Evolutionary conservation across 345 rosid species (phyloP).

Genomic region (Hirschfeldia incana): DNA sequence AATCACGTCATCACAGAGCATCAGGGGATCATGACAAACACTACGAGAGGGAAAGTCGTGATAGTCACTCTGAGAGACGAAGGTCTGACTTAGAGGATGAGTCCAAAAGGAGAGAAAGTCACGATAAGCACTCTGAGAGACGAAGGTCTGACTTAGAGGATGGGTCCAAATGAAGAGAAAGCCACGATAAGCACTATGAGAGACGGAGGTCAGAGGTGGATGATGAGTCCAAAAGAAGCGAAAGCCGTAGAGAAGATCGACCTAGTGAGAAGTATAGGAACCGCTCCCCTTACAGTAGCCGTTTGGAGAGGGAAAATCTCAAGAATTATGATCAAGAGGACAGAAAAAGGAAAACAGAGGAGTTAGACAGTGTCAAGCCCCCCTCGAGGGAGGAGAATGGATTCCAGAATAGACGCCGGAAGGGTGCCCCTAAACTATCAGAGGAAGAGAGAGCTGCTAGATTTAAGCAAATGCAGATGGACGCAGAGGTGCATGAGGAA

Average conservation of each 20-base stretch:
- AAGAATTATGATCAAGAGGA: constrained; percentile 36
- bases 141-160: constrained; percentile 18
- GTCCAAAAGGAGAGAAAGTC: constrained; percentile 38
- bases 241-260: constrained; percentile 31
- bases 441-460: constrained; percentile 88
- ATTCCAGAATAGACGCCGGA: constrained; percentile 43
- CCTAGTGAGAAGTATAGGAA: constrained; percentile 41
- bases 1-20: constrained; percentile 25
- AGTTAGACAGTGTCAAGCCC: constrained; percentile 38
- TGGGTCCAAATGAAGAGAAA: constrained; percentile 21
- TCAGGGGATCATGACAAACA: constrained; percentile 35
- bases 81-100: constrained; percentile 45
- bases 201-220: constrained; percentile 40
- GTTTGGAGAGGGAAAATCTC: constrained; percentile 30
- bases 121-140: constrained; percentile 31
- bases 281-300: constrained; percentile 30
- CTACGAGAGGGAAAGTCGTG: constrained; percentile 25
- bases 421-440: constrained; percentile 56
- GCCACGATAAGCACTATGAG: constrained; percentile 29
- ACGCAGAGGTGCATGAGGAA: constrained; percentile 91
- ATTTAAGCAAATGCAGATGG: constrained; percentile 73
- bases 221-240: constrained; percentile 48
- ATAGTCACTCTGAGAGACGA: constrained; percentile 34
- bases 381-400: constrained; percentile 44
- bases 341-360: constrained; percentile 41